phyloP scores from a whole-genome alignment of 305 asterid species.

The Fraxinus sp. region DNA sequence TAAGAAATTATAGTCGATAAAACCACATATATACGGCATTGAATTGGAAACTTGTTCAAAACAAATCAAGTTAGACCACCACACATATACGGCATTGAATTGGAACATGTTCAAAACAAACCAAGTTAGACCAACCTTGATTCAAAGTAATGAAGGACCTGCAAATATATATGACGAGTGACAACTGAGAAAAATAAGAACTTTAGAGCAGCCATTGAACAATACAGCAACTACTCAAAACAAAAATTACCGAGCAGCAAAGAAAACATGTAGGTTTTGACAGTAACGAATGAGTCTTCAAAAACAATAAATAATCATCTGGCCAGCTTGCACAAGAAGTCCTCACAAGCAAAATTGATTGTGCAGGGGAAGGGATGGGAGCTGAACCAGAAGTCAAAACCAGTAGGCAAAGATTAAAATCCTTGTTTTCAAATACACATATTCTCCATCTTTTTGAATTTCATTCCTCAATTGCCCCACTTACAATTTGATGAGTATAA shows the following conservation, averaged over 20 bases:
- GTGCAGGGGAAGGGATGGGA: neutral
- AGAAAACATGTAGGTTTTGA: neutral
- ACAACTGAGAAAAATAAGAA: neutral
- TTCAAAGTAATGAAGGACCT: neutral
- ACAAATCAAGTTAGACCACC: neutral
- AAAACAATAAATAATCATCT: neutral
- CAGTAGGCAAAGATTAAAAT: neutral
- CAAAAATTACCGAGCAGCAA: neutral
- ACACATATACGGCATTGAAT: too few relatives aligned
- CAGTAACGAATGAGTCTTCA: neutral
- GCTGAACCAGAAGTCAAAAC: slow-evolving; percentile 2
- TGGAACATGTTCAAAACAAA: too few relatives aligned
- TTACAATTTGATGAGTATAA: too few relatives aligned
- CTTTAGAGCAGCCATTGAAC: neutral
- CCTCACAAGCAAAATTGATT: slow-evolving; percentile 1
- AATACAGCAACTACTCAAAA: neutral
- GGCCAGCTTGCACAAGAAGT: neutral
- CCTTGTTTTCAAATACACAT: neutral
- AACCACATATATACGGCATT: neutral
- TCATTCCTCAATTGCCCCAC: neutral
- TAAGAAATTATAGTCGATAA: neutral
- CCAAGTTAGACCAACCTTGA: neutral
- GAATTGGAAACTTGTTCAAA: neutral
- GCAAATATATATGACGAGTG: neutral
- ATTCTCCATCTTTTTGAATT: slow-evolving; percentile 11